Conservation (phyloP, 2,329 filamentous ascomycete genomes). For the Aquanectria penicillioides region DNA sequence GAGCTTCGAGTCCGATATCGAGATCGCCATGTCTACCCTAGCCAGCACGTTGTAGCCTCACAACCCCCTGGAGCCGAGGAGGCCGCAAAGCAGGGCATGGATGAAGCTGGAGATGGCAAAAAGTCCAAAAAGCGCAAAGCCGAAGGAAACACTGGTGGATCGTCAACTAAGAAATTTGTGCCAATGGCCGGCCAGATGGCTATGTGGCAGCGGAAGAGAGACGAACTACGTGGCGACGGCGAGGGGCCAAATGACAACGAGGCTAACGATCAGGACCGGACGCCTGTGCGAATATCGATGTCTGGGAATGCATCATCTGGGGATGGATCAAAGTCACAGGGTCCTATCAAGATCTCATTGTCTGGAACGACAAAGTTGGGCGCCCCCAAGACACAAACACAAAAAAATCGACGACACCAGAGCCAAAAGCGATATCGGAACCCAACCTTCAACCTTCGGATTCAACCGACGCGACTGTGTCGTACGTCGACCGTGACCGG, state of each 20-base stretch:
- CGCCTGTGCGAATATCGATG: constrained; percentile 35
- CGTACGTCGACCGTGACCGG: constrained; percentile 67
- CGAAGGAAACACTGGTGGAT: constrained; percentile 47
- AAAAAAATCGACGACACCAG: constrained; percentile 24
- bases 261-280: constrained; percentile 30
- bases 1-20: constrained; percentile 78
- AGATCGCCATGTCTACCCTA: constrained; percentile 78
- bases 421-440: constrained; percentile 12
- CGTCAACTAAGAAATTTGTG: constrained; percentile 49
- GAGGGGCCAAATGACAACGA: constrained; percentile 10
- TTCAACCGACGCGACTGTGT: constrained; percentile 43
- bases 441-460: not conserved
- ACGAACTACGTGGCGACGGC: constrained; percentile 48
- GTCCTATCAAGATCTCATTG: constrained; percentile 47
- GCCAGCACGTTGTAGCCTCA: constrained; percentile 68
- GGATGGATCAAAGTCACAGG: constrained; percentile 32
- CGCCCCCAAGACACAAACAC: constrained; percentile 18
- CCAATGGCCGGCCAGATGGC: constrained; percentile 56
- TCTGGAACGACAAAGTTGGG: constrained; percentile 35
- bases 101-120: constrained; percentile 46
- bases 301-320: constrained; percentile 19
- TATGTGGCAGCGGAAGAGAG: constrained; percentile 56
- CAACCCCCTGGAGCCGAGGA: constrained; percentile 54
- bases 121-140: constrained; percentile 66
- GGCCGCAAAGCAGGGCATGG: constrained; percentile 31